phyloP scores from a whole-genome alignment of 768 basidiomycete genomes.

The Kondoa subrosea region DNA sequence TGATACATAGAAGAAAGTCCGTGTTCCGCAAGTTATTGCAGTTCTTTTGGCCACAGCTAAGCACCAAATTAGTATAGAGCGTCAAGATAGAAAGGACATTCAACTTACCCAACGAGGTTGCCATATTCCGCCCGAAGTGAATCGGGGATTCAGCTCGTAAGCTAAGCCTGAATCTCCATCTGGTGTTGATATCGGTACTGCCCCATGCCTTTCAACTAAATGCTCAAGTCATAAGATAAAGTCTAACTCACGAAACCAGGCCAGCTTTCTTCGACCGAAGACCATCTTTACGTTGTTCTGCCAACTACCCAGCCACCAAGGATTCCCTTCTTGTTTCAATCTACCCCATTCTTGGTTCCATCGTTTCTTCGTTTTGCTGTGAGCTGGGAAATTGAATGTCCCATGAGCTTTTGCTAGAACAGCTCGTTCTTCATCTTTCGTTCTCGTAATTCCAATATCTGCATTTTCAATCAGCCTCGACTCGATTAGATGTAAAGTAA shows the following conservation, averaged over 20 bases:
- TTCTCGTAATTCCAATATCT: not conserved
- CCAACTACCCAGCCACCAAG: constrained; percentile 24
- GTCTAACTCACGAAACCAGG: constrained; percentile 21
- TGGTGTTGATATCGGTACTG: constrained; percentile 19
- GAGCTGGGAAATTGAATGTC: not conserved
- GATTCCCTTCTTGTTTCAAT: constrained; percentile 19
- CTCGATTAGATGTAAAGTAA: not conserved
- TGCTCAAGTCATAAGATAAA: not conserved
- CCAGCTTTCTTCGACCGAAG: constrained; percentile 19
- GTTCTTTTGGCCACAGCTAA: not conserved
- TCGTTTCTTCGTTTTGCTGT: not conserved
- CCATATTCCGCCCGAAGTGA: constrained; percentile 21
- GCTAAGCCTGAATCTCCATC: constrained; percentile 13
- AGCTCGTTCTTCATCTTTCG: not conserved
- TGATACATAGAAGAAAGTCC: too few species aligned
- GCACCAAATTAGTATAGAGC: not conserved
- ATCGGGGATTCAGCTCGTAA: constrained; percentile 22
- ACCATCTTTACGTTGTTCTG: constrained; percentile 22
- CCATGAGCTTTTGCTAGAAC: not conserved
- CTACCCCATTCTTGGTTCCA: constrained; percentile 22
- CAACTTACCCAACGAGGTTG: constrained; percentile 5
- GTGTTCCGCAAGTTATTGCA: too few species aligned
- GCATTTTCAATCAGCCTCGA: not conserved
- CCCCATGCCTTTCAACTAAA: not conserved
- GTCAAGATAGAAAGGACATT: not conserved